Evolutionary conservation across 2,329 filamentous ascomycete species (phyloP).

Genomic region (Stemphylium lycopersici): DNA sequence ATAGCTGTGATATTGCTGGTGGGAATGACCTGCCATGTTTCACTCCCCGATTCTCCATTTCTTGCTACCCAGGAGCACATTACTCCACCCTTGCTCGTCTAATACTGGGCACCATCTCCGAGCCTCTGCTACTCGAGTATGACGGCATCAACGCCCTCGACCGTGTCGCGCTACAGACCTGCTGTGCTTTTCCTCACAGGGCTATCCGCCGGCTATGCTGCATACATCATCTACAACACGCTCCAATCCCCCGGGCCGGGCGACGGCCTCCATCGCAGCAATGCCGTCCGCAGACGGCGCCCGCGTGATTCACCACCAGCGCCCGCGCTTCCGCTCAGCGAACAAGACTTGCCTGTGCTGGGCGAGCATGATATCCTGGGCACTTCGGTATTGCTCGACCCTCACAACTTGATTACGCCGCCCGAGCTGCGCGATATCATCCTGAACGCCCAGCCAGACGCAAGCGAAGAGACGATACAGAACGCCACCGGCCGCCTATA

Average conservation of each 20-base stretch:
- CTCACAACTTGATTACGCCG: constrained; percentile 26
- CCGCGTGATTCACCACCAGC: constrained; percentile 31
- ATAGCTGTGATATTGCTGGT: constrained; percentile 19
- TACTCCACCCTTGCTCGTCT: background rate
- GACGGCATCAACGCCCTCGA: constrained; percentile 40
- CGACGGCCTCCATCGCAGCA: constrained; percentile 65
- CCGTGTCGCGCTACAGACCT: constrained; percentile 52
- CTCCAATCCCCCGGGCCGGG: constrained; percentile 35
- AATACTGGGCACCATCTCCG: background rate
- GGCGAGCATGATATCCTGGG: constrained; percentile 39
- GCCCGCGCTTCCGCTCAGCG: constrained; percentile 20
- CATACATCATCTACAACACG: constrained; percentile 64
- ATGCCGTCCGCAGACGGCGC: constrained; percentile 64
- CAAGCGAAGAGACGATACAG: constrained; percentile 28
- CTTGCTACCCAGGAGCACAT: constrained; percentile 1
- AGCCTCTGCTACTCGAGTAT: constrained; percentile 27
- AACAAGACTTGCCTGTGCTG: constrained; percentile 28
- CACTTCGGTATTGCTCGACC: constrained; percentile 27
- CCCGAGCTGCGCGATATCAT: constrained; percentile 34
- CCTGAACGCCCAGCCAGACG: constrained; percentile 22
- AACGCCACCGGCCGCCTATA: constrained; percentile 31
- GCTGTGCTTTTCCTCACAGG: constrained; percentile 62
- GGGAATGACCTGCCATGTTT: constrained; percentile 7
- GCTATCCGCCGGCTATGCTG: constrained; percentile 62
- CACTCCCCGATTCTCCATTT: constrained; percentile 2